phyloP scores from a whole-genome alignment of 2,329 filamentous ascomycete species.

The Ilyonectria mors-panacis region DNA sequence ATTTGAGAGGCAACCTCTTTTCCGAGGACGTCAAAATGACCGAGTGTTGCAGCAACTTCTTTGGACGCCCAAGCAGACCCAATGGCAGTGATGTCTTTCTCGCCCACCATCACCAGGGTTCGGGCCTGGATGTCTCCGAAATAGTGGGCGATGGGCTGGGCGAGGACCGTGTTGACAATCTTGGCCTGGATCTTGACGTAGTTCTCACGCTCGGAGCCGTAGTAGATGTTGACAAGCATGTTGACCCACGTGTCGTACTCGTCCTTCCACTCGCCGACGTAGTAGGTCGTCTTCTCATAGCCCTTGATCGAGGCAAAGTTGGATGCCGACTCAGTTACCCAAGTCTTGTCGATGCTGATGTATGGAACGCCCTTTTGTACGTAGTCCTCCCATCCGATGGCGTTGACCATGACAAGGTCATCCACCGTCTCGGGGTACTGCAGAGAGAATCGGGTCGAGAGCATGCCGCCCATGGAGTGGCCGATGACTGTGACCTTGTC shows the following conservation, averaged over 20 bases:
- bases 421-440: conserved; percentile 62
- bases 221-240: conserved; percentile 68
- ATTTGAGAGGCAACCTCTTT: conserved; percentile 61
- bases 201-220: conserved; percentile 57
- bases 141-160: conserved; percentile 66
- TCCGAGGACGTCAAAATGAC: conserved; percentile 65
- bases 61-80: conserved; percentile 66
- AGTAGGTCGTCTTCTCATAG: conserved; percentile 65
- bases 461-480: conserved; percentile 70
- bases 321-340: conserved; percentile 55
- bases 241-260: conserved; percentile 69
- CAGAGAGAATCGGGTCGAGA: conserved; percentile 65
- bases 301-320: conserved; percentile 61
- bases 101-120: conserved; percentile 66
- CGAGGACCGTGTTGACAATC: conserved; percentile 69
- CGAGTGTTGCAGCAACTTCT: conserved; percentile 60
- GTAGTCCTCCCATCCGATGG: conserved; percentile 70
- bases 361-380: conserved; percentile 64
- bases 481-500: conserved; percentile 64
- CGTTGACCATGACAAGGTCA: conserved; percentile 64
- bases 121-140: conserved; percentile 61
- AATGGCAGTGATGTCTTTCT: conserved; percentile 68
- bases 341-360: conserved; percentile 57
- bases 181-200: conserved; percentile 65
- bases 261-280: conserved; percentile 62